Evolutionary conservation across 805 yeast species (phyloP).

Genomic region (Cyberlindnera euphorbiae): DNA sequence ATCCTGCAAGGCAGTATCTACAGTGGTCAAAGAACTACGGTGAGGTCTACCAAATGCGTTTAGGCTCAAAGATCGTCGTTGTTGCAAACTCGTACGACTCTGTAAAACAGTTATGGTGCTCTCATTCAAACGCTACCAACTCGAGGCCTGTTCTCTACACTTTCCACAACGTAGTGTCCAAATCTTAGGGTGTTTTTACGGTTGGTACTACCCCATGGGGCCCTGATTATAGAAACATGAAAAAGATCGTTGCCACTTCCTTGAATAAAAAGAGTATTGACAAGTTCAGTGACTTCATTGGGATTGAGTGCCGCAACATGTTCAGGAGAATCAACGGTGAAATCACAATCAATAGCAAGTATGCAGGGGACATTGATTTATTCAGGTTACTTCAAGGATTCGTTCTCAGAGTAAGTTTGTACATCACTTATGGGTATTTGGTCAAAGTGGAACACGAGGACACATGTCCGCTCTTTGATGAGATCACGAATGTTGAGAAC

Average conservation of each 20-base stretch:
- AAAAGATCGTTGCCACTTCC: slow-evolving; percentile 43
- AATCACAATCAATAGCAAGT: background rate
- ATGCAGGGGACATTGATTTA: slow-evolving; percentile 33
- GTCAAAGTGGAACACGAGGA: slow-evolving; percentile 39
- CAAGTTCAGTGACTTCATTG: slow-evolving; percentile 31
- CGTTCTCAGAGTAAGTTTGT: slow-evolving; percentile 46
- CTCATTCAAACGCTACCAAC: slow-evolving; percentile 45
- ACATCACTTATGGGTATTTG: slow-evolving; percentile 47
- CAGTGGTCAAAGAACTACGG: slow-evolving; percentile 42
- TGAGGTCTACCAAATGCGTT: slow-evolving; percentile 53
- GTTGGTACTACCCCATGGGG: slow-evolving; percentile 64
- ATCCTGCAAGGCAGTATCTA: slow-evolving; percentile 47
- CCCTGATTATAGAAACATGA: slow-evolving; percentile 38
- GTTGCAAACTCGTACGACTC: slow-evolving; percentile 64
- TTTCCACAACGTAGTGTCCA: slow-evolving; percentile 58
- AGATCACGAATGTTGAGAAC: slow-evolving; percentile 52
- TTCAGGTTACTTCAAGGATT: slow-evolving; percentile 42
- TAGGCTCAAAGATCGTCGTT: slow-evolving; percentile 53
- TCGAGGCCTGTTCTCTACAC: slow-evolving; percentile 67
- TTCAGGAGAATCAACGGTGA: slow-evolving; percentile 20
- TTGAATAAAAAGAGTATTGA: slow-evolving; percentile 35
- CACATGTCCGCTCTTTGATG: slow-evolving; percentile 37
- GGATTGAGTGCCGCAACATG: slow-evolving; percentile 32
- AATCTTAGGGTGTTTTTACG: slow-evolving; percentile 48
- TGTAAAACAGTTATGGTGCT: slow-evolving; percentile 49